Base-by-base conservation (phyloP, 2,329 filamentous ascomycete species). In the Alternaria triticimaculans region DNA sequence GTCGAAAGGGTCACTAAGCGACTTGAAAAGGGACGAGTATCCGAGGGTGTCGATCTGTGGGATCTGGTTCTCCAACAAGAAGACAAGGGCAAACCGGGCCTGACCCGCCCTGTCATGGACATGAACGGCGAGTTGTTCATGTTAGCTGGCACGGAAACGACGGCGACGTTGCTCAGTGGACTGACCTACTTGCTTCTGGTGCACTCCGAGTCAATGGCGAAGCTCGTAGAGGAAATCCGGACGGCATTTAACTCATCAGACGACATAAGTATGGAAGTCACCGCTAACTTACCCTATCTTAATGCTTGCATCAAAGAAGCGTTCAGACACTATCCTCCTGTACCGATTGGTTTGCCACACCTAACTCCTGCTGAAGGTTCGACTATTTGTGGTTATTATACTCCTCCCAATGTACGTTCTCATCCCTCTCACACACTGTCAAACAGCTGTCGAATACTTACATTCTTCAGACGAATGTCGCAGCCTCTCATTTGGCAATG, bases 281-380 rank as follows among this genome's bases (percentile, higher is more conserved):
- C 80, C 14, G 72, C 61, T 6, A 59, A 76, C 30, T 62, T 82
- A 15, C 63, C 64, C 0, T 82, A 78, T 43, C 54, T 81, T 18
- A 69, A 73, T 30, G 79, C 78, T 1, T 76, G 74, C 21, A 62
- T 80, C 54, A 46, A 60, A 1, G 81, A 83, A 56, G 51, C 58
- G 1, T 54, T 74, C 2, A 59, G 71, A 2, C 54, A 80, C 10
- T 82, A 80, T 46, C 81, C 80, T 1, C 78, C 80, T 12, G 75
- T 77, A 6, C 71, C 80, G 6, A 67, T 66, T 21, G 70, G 71
- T 5, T 58, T 77, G n/a, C 74, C 80, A 3, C 48, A 33, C 4
- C 48, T 33, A 11, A 33, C 18, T 9, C 48, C 48, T 9, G 20
- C 11, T 14, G 26, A 51, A 20, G 48, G 48, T 6, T 30, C 48